Base-by-base conservation (phyloP, 2,329 filamentous ascomycete genomes). In the Gremmenia infestans region DNA sequence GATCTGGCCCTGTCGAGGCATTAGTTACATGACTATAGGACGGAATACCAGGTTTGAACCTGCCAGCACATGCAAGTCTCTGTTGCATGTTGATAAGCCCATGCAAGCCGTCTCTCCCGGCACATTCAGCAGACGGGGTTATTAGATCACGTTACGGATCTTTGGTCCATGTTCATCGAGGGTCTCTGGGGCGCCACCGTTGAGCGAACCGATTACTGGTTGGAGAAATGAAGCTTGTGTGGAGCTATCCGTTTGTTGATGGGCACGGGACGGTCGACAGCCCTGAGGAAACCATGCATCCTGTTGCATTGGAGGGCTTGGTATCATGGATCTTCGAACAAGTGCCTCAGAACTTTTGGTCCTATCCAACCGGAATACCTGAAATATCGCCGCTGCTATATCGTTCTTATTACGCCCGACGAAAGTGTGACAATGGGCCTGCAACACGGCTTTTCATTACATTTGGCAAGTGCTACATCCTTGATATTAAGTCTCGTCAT, bases 101-200 rank as follows among this genome's bases (percentile, higher is more conserved):
- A 52, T 62, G 62, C 61, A 61, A 56, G 42, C 46, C 48, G 54
- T 61, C 37, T 40, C 39, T 32, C 28, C 11, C 57, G 54, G 60
- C 56, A 59, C 54, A 61, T 67, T 60, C 60, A 59, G 50, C 50
- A 54, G 23, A 42, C 46, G 46, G 53, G 42, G 48, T 47, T 52
- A 56, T 57, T 57, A 51, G 56, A 67, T 69, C 68, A 70, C 67
- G 63, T 67, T 68, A 69, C 60, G 58, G 55, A 50, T 46, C 55
- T 49, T 55, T 49, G 42, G 65, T 64, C 63, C 63, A 64, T 60
- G 48, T 51, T 57, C 54, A 60, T 43, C 53, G 48, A 59, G 55
- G 35, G 54, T 54, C 46, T 53, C 32, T 19, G 25, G 50, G 45
- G 53, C 54, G 60, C 50, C 56, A 61, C 57, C 37, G 40, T 54